These are phyloP conservation scores for Fusarium sp. DNA, from an alignment of 2,329 filamentous ascomycete genomes.

Conservation along the genomic window DNA sequence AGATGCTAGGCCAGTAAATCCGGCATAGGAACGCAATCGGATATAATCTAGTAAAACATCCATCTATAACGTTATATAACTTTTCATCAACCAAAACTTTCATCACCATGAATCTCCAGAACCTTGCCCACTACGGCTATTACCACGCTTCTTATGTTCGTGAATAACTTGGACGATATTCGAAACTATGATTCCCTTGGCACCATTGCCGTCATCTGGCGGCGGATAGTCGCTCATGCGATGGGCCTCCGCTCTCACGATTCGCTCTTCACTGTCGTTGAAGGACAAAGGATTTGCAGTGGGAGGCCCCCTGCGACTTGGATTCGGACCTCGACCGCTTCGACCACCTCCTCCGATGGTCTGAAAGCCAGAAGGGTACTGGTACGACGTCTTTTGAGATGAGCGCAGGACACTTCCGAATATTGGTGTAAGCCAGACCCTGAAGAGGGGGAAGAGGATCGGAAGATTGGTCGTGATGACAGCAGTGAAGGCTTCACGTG, in stretches of 20 bases:
- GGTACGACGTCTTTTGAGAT: slow-evolving; percentile 49
- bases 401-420: slow-evolving; percentile 47
- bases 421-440: slow-evolving; percentile 50
- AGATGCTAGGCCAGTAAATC: no score
- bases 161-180: slow-evolving; percentile 51
- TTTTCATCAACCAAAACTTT: not conserved
- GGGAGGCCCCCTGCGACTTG: slow-evolving; percentile 45
- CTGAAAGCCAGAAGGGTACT: slow-evolving; percentile 50
- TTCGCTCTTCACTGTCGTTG: slow-evolving; percentile 51
- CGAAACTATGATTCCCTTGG: slow-evolving; percentile 52
- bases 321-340: slow-evolving; percentile 43
- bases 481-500: slow-evolving; percentile 54
- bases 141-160: slow-evolving; percentile 32
- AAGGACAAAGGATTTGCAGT: slow-evolving; percentile 51
- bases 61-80: no score
- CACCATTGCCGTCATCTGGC: slow-evolving; percentile 18
- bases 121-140: slow-evolving; percentile 1
- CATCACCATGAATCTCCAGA: slow-evolving; percentile 27
- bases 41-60: no score
- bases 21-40: no score
- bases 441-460: slow-evolving; percentile 55
- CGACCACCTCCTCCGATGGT: slow-evolving; percentile 53
- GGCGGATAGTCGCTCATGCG: slow-evolving; percentile 39
- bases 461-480: slow-evolving; percentile 53
- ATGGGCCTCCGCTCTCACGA: slow-evolving; percentile 55